Evolutionary conservation across 345 rosid species (phyloP).

Genomic region (Ailanthus altissimus): DNA sequence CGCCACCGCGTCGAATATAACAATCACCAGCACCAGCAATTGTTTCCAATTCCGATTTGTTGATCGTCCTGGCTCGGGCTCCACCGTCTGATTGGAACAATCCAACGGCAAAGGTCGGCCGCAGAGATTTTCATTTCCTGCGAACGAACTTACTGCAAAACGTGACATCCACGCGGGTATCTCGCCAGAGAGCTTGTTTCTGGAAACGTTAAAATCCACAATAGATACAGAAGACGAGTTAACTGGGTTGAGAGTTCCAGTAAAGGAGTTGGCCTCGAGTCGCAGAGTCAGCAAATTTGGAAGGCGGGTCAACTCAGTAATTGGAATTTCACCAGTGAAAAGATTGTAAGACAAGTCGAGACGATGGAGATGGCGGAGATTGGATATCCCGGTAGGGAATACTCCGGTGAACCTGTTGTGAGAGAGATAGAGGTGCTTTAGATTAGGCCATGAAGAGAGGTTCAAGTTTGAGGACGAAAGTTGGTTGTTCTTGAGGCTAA

Average conservation of each 20-base stretch:
- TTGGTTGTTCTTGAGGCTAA: slow-evolving; percentile 41
- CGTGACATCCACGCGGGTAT: slow-evolving; percentile 34
- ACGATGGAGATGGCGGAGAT: slow-evolving; percentile 37
- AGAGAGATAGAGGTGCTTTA: slow-evolving; percentile 47
- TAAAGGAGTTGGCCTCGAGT: slow-evolving; percentile 38
- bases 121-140: slow-evolving; percentile 41
- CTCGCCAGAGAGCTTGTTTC: slow-evolving; percentile 38
- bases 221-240: slow-evolving; percentile 22
- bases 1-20: slow-evolving; percentile 28
- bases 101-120: slow-evolving; percentile 35
- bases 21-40: slow-evolving; percentile 21
- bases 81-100: slow-evolving; percentile 28
- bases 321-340: slow-evolving; percentile 39
- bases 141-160: slow-evolving; percentile 37
- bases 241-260: slow-evolving; percentile 27
- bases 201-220: slow-evolving; percentile 36
- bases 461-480: slow-evolving; percentile 26
- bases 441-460: slow-evolving; percentile 31
- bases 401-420: slow-evolving; percentile 32
- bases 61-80: slow-evolving; percentile 11
- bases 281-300: slow-evolving; percentile 40
- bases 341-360: slow-evolving; percentile 43
- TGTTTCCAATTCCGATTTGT: background rate
- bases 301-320: slow-evolving; percentile 26
- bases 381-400: slow-evolving; percentile 36